These are phyloP conservation scores for Plasmodium reichenowi DNA, from an alignment of 169 alveolate species.

Conservation along the genomic window DNA sequence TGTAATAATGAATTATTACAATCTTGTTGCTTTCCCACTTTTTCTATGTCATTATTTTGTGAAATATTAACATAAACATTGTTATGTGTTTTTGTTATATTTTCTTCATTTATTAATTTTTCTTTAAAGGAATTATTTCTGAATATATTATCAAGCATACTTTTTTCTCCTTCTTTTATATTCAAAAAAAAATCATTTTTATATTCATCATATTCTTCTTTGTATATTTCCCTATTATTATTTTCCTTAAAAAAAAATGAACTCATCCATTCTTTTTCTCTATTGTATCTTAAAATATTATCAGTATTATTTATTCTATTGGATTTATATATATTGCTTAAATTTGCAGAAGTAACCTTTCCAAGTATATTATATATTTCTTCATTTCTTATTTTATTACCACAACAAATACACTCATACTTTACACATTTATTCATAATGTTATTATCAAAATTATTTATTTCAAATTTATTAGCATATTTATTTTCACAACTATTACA, in stretches of 20 bases:
- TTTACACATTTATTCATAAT: not conserved
- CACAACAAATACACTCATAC: not conserved
- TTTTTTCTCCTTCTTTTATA: no score
- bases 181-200: no score
- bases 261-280: not conserved
- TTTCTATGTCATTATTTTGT: no score
- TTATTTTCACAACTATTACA: not conserved
- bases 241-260: not conserved
- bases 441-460: not conserved
- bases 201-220: not conserved
- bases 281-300: not conserved
- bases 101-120: no score
- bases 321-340: not conserved
- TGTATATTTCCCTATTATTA: not conserved
- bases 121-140: no score
- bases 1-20: no score
- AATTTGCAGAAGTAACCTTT: no score
- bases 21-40: no score
- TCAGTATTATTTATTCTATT: not conserved
- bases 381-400: not conserved
- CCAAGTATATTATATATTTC: not conserved
- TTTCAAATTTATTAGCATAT: not conserved
- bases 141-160: no score
- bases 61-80: no score
- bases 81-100: no score